A percentile compares a stretch with the other conserved stretches of the same genome.
Conservation (phyloP, 306 rosid species). For the Styphnolobium japonicum region DNA sequence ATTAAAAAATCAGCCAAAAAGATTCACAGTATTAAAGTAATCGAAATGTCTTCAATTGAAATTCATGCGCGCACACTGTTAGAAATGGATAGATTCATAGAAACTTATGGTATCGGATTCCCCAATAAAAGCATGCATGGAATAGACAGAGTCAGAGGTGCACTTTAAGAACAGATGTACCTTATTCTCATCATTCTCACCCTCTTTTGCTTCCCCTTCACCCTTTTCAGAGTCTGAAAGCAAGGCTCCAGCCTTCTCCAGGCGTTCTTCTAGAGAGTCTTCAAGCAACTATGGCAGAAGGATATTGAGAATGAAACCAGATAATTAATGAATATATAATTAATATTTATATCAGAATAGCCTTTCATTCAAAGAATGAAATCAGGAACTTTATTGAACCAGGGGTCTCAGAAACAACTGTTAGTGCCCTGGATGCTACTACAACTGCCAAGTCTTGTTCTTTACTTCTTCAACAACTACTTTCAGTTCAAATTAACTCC, state of each 20-base stretch:
- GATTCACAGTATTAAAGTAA: background rate
- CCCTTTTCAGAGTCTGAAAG: slow-evolving; percentile 84
- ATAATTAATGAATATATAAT: background rate
- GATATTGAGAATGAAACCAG: slow-evolving; percentile 17
- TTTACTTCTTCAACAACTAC: background rate
- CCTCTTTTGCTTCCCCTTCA: slow-evolving; percentile 86
- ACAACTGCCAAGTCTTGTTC: background rate
- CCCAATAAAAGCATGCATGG: background rate
- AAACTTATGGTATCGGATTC: background rate
- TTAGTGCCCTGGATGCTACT: background rate
- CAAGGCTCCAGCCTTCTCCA: slow-evolving; percentile 74
- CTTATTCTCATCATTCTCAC: slow-evolving; percentile 82
- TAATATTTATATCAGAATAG: background rate
- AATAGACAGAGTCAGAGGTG: background rate
- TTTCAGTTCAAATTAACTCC: background rate
- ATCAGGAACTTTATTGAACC: background rate
- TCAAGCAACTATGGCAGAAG: slow-evolving; percentile 67
- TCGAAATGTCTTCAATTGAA: background rate
- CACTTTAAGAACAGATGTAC: slow-evolving; percentile 35
- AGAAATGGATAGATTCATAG: background rate
- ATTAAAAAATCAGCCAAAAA: background rate
- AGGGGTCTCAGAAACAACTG: background rate
- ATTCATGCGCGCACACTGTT: background rate
- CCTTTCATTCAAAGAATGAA: background rate
- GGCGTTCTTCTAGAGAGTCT: slow-evolving; percentile 85